phyloP scores from a whole-genome alignment of 805 yeast genomes.

The Metschnikowia amazonensis region DNA sequence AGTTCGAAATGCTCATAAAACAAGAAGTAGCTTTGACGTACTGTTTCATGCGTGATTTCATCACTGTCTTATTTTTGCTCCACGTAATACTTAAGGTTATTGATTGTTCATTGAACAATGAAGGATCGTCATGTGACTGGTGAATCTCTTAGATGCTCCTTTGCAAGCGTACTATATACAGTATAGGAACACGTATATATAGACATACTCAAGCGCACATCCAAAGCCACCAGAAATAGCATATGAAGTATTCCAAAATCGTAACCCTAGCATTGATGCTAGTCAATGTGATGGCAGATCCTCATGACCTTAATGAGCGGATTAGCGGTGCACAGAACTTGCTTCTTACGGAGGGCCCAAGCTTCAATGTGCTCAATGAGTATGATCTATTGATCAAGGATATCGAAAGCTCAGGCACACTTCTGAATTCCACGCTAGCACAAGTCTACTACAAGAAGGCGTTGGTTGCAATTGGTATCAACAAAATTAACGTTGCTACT shows the following conservation, averaged over 20 bases:
- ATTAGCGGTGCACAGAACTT: slow-evolving; percentile 15
- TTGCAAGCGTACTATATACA: not conserved
- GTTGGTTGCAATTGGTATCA: slow-evolving; percentile 53
- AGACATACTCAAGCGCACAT: not conserved
- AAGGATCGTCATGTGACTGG: not conserved
- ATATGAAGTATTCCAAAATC: not conserved
- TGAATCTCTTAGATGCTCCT: not conserved
- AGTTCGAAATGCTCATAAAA: not conserved
- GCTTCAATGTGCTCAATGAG: slow-evolving; percentile 11
- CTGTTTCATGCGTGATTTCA: too few species aligned
- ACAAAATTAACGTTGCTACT: slow-evolving; percentile 51
- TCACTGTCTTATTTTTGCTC: too few species aligned
- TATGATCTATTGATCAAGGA: slow-evolving; percentile 15
- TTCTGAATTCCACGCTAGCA: slow-evolving; percentile 18
- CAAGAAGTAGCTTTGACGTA: too few species aligned
- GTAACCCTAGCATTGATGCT: slow-evolving; percentile 1
- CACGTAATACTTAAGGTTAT: too few species aligned
- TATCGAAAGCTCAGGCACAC: slow-evolving; percentile 2
- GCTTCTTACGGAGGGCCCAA: slow-evolving; percentile 16
- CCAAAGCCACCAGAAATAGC: not conserved
- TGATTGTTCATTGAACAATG: too few species aligned
- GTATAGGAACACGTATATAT: slow-evolving; percentile 2
- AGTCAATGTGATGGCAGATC: not conserved
- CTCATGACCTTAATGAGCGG: slow-evolving; percentile 2
- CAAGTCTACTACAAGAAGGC: slow-evolving; percentile 59